Evolutionary conservation across 2,329 filamentous ascomycete species (phyloP).

Genomic region (Botryotinia globosa): DNA sequence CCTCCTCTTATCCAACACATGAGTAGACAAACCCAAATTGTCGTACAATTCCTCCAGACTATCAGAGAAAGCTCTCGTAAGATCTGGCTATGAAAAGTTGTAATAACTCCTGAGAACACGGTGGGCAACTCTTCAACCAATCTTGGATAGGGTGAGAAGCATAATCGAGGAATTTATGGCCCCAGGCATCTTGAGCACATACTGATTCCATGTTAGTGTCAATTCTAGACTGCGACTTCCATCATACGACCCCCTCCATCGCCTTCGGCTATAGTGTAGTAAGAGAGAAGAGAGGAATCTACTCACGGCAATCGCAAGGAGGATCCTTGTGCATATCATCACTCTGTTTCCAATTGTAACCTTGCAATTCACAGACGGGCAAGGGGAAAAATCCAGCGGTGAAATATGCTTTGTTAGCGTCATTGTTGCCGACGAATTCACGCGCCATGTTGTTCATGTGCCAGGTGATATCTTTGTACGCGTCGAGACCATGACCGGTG

Average conservation of each 20-base stretch:
- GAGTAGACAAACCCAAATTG: not conserved
- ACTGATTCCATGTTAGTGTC: not conserved
- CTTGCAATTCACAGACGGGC: not conserved
- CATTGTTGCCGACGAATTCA: not conserved
- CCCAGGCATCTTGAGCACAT: not conserved
- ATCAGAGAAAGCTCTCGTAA: not conserved
- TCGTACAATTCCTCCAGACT: not conserved
- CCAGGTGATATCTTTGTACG: not conserved
- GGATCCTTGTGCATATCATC: not conserved
- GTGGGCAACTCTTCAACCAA: not conserved
- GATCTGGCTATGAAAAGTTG: not conserved
- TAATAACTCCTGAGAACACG: not conserved
- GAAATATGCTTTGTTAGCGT: not conserved
- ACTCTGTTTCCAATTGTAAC: not conserved
- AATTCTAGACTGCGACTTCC: not conserved
- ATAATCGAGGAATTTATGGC: not conserved
- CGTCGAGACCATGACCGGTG: not conserved
- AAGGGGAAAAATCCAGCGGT: not conserved
- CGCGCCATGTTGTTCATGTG: not conserved
- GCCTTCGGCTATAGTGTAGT: too few species aligned
- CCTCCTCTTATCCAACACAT: not conserved
- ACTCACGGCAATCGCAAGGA: not conserved
- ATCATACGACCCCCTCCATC: not conserved
- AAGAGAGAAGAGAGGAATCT: too few species aligned
- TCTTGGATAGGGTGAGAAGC: not conserved